phyloP scores from a whole-genome alignment of 495 filamentous ascomycete species.

The Penicillium roqueforti region DNA sequence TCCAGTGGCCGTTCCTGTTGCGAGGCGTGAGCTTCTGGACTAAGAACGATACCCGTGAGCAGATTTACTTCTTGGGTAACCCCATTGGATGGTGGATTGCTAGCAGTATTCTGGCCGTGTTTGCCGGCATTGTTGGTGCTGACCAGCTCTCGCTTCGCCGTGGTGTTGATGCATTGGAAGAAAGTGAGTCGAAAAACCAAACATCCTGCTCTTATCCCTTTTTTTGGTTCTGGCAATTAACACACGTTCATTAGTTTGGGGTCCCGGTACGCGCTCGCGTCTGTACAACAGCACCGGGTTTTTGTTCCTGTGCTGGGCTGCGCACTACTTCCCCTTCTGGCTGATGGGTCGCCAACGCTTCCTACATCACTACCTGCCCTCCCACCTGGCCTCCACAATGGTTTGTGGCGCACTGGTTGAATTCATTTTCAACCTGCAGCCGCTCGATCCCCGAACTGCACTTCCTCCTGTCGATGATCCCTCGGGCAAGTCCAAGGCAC shows the following conservation, averaged over 20 bases:
- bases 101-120: constrained; percentile 86
- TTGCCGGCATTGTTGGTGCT: constrained; percentile 84
- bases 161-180: constrained; percentile 88
- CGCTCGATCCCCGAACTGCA: constrained; percentile 46
- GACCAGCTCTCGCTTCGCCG: constrained; percentile 90
- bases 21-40: constrained; percentile 99
- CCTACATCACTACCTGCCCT: constrained; percentile 76
- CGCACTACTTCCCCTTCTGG: constrained; percentile 72
- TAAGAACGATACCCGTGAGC: constrained; percentile 88
- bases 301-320: constrained; percentile 87
- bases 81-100: constrained; percentile 97
- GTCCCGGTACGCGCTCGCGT: constrained; percentile 78
- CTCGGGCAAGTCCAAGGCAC: constrained; percentile 36
- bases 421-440: constrained; percentile 91
- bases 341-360: constrained; percentile 73
- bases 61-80: constrained; percentile 99
- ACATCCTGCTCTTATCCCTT: background rate
- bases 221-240: constrained; percentile 3
- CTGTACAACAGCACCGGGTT: constrained; percentile 98
- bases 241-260: constrained; percentile 32
- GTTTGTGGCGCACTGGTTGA: constrained; percentile 95
- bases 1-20: constrained; percentile 95
- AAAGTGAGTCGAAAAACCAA: constrained; percentile 60
- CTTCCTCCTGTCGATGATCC: constrained; percentile 47
- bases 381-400: constrained; percentile 86